Percentiles rank a stretch among this genome's conserved stretches.
Conservation (phyloP, 306 rosid species). For the Senna tora region DNA sequence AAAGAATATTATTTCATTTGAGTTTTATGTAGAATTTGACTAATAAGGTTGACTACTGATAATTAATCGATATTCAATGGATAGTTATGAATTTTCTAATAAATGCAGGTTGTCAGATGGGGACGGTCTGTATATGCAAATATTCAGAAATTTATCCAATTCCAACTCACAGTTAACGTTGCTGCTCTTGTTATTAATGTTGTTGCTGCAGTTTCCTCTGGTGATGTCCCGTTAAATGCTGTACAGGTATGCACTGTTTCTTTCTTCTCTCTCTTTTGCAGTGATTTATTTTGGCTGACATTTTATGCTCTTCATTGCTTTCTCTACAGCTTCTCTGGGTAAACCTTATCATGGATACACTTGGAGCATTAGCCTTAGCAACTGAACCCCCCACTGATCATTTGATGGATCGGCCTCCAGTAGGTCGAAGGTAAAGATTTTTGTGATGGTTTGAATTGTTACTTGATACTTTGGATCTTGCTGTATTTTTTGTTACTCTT, state of each 20-base stretch:
- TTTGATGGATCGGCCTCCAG: constrained; percentile 85
- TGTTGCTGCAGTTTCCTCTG: constrained; percentile 86
- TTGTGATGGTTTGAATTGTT: constrained; percentile 5
- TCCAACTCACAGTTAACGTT: constrained; percentile 96
- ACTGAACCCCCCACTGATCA: constrained; percentile 99
- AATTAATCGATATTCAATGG: constrained; percentile 17
- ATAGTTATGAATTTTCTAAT: constrained; percentile 1
- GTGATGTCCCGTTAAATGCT: constrained; percentile 90
- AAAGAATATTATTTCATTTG: constrained; percentile 4
- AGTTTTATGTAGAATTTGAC: constrained; percentile 8
- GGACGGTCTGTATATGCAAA: constrained; percentile 98
- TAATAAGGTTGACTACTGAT: constrained; percentile 11
- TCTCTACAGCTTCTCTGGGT: constrained; percentile 92
- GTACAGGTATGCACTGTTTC: constrained; percentile 77
- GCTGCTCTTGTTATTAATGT: constrained; percentile 96
- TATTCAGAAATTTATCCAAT: constrained; percentile 99
- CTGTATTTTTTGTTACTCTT: constrained; percentile 26
- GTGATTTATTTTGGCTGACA: constrained; percentile 5
- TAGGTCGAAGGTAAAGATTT: constrained; percentile 77
- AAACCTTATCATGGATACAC: constrained; percentile 98
- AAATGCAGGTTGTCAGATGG: constrained; percentile 93
- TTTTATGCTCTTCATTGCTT: constrained; percentile 31
- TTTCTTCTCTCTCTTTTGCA: constrained; percentile 19
- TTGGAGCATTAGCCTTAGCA: constrained; percentile 97
- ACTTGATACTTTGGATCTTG: constrained; percentile 7